Percentiles rank a stretch among this genome's conserved stretches.
Evolutionary conservation across 306 rosid species (phyloP).

Genomic region (Datisca glomerata): DNA sequence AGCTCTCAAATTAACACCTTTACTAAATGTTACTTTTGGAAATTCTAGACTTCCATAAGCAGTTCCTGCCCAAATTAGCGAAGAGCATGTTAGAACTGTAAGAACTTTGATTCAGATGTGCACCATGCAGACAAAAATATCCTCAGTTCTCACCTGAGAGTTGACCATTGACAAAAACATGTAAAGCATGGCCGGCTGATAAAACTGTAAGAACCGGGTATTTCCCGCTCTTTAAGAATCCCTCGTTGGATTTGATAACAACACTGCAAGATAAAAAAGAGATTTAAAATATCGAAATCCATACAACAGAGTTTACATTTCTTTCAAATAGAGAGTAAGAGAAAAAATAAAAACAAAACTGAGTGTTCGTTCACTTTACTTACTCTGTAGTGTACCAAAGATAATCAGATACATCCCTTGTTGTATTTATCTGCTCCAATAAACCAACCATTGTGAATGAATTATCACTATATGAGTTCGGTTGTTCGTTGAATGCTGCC

Average conservation of each 20-base stretch:
- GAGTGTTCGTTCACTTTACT: too few species aligned
- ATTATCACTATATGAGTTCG: conserved; percentile 52
- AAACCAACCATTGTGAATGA: conserved; percentile 56
- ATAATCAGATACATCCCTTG: conserved; percentile 81
- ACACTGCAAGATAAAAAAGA: conserved; percentile 40
- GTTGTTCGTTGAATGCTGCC: conserved; percentile 76
- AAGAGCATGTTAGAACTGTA: conserved; percentile 4
- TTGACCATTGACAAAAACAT: conserved; percentile 73
- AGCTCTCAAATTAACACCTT: conserved; percentile 48
- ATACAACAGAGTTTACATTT: conserved; percentile 2
- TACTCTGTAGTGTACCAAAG: conserved; percentile 91
- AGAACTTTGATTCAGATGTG: too few species aligned
- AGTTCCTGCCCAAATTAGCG: conserved; percentile 26
- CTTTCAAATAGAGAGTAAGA: too few species aligned
- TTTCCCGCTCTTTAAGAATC: conserved; percentile 55
- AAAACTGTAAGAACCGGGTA: conserved; percentile 59
- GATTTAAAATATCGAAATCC: conserved; percentile 2
- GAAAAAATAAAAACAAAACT: too few species aligned
- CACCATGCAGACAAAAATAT: neutral
- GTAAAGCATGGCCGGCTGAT: conserved; percentile 97
- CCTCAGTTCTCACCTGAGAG: conserved; percentile 64
- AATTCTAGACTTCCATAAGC: conserved; percentile 1
- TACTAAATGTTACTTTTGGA: neutral
- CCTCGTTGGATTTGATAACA: conserved; percentile 55
- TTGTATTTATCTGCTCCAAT: conserved; percentile 87